Percentiles rank a stretch among this genome's conserved stretches.
Evolutionary conservation across 768 basidiomycete genomes (phyloP).

Genomic region (Rhodotorula taiwanensis): DNA sequence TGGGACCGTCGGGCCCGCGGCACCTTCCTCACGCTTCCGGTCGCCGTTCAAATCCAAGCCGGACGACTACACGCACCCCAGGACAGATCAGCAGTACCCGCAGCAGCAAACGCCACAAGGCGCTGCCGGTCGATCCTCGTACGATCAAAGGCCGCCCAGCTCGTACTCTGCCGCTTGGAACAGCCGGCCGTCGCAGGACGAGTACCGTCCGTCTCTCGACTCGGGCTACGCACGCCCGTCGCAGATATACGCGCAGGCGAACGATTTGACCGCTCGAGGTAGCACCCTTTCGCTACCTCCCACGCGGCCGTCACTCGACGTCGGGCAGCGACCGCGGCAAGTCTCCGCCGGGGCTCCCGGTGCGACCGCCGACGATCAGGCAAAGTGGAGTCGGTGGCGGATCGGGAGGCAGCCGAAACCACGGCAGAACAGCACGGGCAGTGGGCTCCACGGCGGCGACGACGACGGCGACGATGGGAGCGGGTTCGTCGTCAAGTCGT

Average conservation of each 20-base stretch:
- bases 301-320: not conserved
- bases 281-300: conserved; percentile 22
- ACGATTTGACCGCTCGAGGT: not conserved
- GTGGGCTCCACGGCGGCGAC: not conserved
- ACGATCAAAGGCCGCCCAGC: too few species aligned
- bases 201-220: not conserved
- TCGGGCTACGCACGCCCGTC: conserved; percentile 5
- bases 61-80: too few species aligned
- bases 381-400: conserved; percentile 22
- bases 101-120: too few species aligned
- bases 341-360: conserved; percentile 5
- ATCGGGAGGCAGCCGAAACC: conserved; percentile 15
- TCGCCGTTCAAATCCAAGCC: too few species aligned
- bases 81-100: too few species aligned
- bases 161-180: too few species aligned
- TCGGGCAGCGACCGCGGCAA: not conserved
- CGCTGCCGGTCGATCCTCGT: too few species aligned
- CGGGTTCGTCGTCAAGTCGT: conserved; percentile 34
- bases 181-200: too few species aligned
- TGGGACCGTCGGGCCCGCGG: too few species aligned
- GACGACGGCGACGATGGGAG: not conserved
- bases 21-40: too few species aligned
- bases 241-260: not conserved
- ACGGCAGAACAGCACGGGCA: not conserved
- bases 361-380: not conserved